Conservation (phyloP, 73 alveolate species). For the Diophrys sp. region DNA sequence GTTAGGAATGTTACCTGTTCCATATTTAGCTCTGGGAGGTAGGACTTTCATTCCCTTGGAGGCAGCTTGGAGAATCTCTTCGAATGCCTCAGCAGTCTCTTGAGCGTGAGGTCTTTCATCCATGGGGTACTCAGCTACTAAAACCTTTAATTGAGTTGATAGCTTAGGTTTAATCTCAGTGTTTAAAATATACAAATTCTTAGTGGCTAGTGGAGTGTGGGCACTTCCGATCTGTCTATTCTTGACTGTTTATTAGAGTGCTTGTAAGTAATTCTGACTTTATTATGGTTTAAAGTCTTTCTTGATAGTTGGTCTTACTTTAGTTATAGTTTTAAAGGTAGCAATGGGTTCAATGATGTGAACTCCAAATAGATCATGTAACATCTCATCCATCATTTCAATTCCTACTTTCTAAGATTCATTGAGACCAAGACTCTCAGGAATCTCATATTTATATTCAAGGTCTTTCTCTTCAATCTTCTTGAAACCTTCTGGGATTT, state of each 20-base stretch:
- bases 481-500: conserved; percentile 61
- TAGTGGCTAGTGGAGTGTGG: not conserved
- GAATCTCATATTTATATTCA: conserved; percentile 30
- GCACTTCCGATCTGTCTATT: not conserved
- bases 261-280: conserved; percentile 2
- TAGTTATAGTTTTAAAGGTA: conserved; percentile 17
- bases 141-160: conserved; percentile 6
- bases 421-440: conserved; percentile 30
- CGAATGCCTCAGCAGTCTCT: conserved; percentile 61
- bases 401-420: conserved; percentile 34
- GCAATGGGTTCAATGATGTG: conserved; percentile 59
- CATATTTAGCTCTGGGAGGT: conserved; percentile 47
- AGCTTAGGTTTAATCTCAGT: conserved; percentile 20
- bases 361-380: conserved; percentile 32
- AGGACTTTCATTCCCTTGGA: conserved; percentile 26
- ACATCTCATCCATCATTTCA: conserved; percentile 38
- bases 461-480: conserved; percentile 51
- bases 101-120: conserved; percentile 25
- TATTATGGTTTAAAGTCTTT: conserved; percentile 13
- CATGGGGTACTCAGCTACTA: conserved; percentile 21
- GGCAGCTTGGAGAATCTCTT: conserved; percentile 45
- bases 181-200: not conserved
- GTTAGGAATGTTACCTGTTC: conserved; percentile 43
- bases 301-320: conserved; percentile 54
- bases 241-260: not conserved